Evolutionary conservation across 2,329 filamentous ascomycete genomes (phyloP), one percentile per base, ranked within the genome.

Genomic region (Westerdykella sp.): DNA sequence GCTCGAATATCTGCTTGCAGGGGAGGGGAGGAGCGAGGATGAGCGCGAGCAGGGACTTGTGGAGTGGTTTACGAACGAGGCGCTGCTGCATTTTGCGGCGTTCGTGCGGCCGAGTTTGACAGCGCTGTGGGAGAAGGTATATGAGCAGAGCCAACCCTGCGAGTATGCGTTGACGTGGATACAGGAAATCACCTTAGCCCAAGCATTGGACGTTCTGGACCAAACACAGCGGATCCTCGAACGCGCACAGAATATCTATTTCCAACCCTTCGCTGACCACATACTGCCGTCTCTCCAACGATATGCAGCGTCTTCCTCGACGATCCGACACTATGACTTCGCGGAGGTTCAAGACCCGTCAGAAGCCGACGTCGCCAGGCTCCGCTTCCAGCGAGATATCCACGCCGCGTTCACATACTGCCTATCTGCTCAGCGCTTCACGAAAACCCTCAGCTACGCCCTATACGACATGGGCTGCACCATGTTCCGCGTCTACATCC

Each of bases 381-480:
- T 51, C 41, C 77, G 75, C 43, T 84, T 87, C 55, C 71, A 69
- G 13, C 69, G 75, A 39, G 81, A 86, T 49, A 63, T 86, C 10
- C 76, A 84, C 54, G 79, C 81, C 16, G 71, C 85, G 16, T 75
- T 86, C 48, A 76, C 78, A 36, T 83, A 84, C 59, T 81, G 81
- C 9, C 72, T 80, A 45, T 76, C 61, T 3, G 45, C 75, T 2
- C 68, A 69, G 31, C 69, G 73, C 4, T 68, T 85, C 39, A 70
- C 74, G 30, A 66, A 68, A 38, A 76, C 32, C 1, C 61, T 87
- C 18, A 73, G 72, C 34, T 69, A 65, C 34, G 75, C 83, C 31
- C 56, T 87, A 37, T 69, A 69, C 11, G 69, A 73, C 40, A 69
- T 79, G n/a, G 71, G 79, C 44, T 71, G 69, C 39, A 66, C 62